Conservation (phyloP, 1,284 basidiomycete genomes). For the Malassezia equina region DNA sequence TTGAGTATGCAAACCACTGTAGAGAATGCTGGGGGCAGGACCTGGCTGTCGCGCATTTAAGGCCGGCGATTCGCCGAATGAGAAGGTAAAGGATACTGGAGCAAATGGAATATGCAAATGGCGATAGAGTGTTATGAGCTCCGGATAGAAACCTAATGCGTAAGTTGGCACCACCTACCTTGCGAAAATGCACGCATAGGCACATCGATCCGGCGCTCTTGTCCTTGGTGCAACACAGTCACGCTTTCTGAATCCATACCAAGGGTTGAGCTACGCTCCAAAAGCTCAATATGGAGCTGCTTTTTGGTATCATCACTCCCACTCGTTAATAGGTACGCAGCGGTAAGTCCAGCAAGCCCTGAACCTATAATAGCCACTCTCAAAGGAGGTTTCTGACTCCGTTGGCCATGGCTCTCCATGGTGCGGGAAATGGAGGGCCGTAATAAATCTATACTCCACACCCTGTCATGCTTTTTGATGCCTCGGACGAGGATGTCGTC, state of each 20-base stretch:
- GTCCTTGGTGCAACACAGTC: slow-evolving; percentile 16
- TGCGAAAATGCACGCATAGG: slow-evolving; percentile 44
- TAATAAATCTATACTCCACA: neutral
- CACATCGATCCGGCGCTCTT: slow-evolving; percentile 30
- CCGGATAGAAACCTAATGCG: slow-evolving; percentile 35
- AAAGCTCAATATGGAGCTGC: slow-evolving; percentile 28
- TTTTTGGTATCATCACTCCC: neutral
- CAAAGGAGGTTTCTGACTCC: neutral
- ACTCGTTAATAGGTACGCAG: slow-evolving; percentile 66
- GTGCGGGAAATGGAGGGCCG: neutral
- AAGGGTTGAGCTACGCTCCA: slow-evolving; percentile 30
- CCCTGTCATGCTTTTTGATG: neutral
- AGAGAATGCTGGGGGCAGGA: neutral
- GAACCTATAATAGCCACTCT: slow-evolving; percentile 72
- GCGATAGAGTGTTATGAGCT: slow-evolving; percentile 32
- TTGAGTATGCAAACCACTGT: neutral
- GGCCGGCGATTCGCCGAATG: slow-evolving; percentile 18
- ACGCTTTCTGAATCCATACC: slow-evolving; percentile 44
- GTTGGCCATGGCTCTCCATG: neutral
- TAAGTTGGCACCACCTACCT: slow-evolving; percentile 10
- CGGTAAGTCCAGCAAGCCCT: slow-evolving; percentile 71
- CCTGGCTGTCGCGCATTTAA: neutral
- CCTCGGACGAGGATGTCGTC: neutral
- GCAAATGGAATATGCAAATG: slow-evolving; percentile 23
- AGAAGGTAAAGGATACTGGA: slow-evolving; percentile 35